Percentiles rank a stretch among this genome's conserved stretches.
Evolutionary conservation across 306 rosid species (phyloP).

Genomic region (Casuarina glauca): DNA sequence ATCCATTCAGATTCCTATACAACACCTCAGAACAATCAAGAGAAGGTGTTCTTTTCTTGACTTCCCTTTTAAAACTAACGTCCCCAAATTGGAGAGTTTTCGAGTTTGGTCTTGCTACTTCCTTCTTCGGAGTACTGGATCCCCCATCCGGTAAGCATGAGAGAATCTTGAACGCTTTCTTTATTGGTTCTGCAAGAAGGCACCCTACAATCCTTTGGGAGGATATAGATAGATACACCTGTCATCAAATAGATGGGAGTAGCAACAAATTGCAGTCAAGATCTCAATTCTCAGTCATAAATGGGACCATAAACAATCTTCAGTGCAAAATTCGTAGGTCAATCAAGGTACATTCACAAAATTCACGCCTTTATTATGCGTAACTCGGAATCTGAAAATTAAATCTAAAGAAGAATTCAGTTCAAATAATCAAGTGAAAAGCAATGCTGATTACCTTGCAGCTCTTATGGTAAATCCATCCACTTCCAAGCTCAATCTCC

Average conservation of each 20-base stretch:
- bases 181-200: constrained; percentile 65
- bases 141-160: constrained; percentile 39
- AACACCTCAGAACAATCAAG: constrained; percentile 30
- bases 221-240: constrained; percentile 71
- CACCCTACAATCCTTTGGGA: constrained; percentile 62
- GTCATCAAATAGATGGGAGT: constrained; percentile 13
- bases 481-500: constrained; percentile 74
- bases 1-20: constrained; percentile 42
- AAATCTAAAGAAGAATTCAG: not conserved
- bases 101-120: constrained; percentile 22
- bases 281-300: not conserved
- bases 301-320: not conserved
- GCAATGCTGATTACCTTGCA: constrained; percentile 53
- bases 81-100: constrained; percentile 65
- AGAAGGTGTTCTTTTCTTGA: constrained; percentile 34
- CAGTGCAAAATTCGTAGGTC: not conserved
- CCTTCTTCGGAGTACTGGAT: constrained; percentile 26
- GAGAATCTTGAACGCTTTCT: constrained; percentile 61
- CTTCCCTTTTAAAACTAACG: constrained; percentile 66
- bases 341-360: not conserved
- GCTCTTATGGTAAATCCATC: constrained; percentile 62
- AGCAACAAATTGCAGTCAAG: not conserved
- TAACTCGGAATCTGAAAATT: not conserved
- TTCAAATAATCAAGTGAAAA: constrained; percentile 6
- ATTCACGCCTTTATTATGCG: not conserved